These are phyloP conservation scores for Tubosaeta sp. DNA, from an alignment of 768 basidiomycete species.

Conservation along the genomic window DNA sequence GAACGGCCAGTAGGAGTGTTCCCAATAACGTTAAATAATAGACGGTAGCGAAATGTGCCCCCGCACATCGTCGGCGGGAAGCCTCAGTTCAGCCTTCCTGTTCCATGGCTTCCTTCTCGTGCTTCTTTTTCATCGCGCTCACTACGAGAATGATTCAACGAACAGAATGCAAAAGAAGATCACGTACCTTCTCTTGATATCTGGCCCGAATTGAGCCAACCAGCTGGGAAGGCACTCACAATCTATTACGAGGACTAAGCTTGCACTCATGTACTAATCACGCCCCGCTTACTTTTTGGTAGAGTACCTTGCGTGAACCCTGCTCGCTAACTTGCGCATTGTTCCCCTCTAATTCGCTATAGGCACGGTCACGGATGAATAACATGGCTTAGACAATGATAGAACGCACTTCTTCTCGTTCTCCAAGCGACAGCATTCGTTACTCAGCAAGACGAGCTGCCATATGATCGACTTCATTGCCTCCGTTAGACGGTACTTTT, in stretches of 20 bases:
- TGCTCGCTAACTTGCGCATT: conserved; percentile 77
- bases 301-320: conserved; percentile 71
- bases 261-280: background rate
- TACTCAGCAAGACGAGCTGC: conserved; percentile 76
- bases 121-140: conserved; percentile 81
- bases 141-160: conserved; percentile 37
- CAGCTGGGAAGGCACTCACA: conserved; percentile 73
- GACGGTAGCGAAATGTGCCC: background rate
- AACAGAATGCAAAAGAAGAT: background rate
- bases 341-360: conserved; percentile 55
- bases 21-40: conserved; percentile 17
- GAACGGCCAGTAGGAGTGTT: conserved; percentile 1
- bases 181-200: conserved; percentile 79
- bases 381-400: background rate
- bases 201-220: conserved; percentile 84
- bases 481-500: conserved; percentile 78
- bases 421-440: conserved; percentile 69
- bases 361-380: conserved; percentile 12
- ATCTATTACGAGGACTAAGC: conserved; percentile 41
- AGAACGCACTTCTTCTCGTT: conserved; percentile 56
- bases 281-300: conserved; percentile 57
- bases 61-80: too few species aligned
- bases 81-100: conserved; percentile 36
- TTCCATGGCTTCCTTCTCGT: conserved; percentile 69
- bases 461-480: conserved; percentile 75